These are phyloP conservation scores for Lycium ferocissimum DNA, from an alignment of 257 asterid species.

Conservation along the genomic window DNA sequence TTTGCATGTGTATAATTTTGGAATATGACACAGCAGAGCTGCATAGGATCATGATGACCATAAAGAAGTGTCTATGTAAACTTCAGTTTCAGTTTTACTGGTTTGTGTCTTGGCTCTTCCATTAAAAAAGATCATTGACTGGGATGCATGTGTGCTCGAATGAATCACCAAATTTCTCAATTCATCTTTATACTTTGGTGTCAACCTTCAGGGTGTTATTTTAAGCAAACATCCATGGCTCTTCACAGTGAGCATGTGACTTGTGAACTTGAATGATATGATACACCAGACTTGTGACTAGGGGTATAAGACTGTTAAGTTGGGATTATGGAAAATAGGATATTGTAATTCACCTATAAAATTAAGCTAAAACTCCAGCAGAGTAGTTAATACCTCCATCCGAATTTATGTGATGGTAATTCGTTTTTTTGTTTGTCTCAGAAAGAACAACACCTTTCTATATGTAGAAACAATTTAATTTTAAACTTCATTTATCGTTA, in stretches of 20 bases:
- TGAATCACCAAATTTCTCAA: not conserved
- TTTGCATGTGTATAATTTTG: not conserved
- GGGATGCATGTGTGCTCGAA: not conserved
- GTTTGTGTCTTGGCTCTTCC: not conserved
- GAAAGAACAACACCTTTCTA: not conserved
- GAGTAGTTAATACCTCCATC: not conserved
- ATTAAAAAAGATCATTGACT: not conserved
- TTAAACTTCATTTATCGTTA: not conserved
- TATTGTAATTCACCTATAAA: slow-evolving; percentile 14
- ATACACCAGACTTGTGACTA: not conserved
- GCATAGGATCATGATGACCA: slow-evolving; percentile 27
- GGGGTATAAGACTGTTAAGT: not conserved
- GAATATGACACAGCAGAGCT: not conserved
- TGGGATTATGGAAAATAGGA: slow-evolving; percentile 10
- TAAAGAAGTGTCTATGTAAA: not conserved
- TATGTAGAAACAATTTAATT: not conserved
- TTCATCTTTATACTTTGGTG: not conserved
- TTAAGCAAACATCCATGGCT: not conserved
- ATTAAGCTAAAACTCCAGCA: not conserved
- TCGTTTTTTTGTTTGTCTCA: not conserved
- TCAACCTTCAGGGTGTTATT: not conserved
- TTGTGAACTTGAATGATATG: slow-evolving; percentile 16
- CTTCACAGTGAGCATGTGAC: not conserved
- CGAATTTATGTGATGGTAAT: not conserved
- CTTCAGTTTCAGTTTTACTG: slow-evolving; percentile 11